These are phyloP conservation scores for Ophiosphaerella korrae DNA, from an alignment of 2,329 filamentous ascomycete genomes.

Conservation along the genomic window DNA sequence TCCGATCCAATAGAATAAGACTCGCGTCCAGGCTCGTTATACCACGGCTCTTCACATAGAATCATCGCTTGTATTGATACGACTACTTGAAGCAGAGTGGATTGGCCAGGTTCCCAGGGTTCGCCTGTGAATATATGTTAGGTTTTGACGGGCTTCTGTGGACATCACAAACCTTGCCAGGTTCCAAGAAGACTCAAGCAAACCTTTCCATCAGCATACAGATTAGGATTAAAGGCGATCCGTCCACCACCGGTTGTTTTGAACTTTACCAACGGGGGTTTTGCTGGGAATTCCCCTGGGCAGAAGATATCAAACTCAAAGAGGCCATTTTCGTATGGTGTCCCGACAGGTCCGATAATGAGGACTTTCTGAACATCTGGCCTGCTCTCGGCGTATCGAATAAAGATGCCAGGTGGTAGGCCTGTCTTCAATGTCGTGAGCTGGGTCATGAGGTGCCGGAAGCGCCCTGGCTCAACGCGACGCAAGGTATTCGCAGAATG, in stretches of 20 bases:
- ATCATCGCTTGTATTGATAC: slow-evolving; percentile 65
- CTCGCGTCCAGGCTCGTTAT: slow-evolving; percentile 58
- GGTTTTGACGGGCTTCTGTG: background rate
- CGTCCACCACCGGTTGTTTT: slow-evolving; percentile 52
- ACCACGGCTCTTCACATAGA: slow-evolving; percentile 59
- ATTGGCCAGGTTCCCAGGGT: slow-evolving; percentile 53
- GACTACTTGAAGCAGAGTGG: slow-evolving; percentile 58
- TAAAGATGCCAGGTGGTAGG: slow-evolving; percentile 58
- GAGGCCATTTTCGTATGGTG: slow-evolving; percentile 60
- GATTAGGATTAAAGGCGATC: slow-evolving; percentile 57
- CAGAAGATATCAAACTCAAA: slow-evolving; percentile 63
- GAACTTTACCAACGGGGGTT: slow-evolving; percentile 52
- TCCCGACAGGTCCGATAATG: slow-evolving; percentile 57
- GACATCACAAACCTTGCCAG: slow-evolving; percentile 45
- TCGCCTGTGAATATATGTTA: slow-evolving; percentile 27
- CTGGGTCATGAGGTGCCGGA: slow-evolving; percentile 53
- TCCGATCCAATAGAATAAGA: slow-evolving; percentile 7
- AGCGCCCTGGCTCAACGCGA: slow-evolving; percentile 46
- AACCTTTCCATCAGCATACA: slow-evolving; percentile 55
- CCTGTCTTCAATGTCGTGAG: slow-evolving; percentile 53
- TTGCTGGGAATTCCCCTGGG: slow-evolving; percentile 48
- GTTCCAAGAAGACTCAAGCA: slow-evolving; percentile 30
- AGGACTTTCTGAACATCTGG: slow-evolving; percentile 58
- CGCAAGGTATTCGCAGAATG: slow-evolving; percentile 8
- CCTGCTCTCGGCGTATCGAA: slow-evolving; percentile 53